These are phyloP conservation scores for Henckelia pumila DNA, from an alignment of 257 asterid genomes.

Conservation along the genomic window DNA sequence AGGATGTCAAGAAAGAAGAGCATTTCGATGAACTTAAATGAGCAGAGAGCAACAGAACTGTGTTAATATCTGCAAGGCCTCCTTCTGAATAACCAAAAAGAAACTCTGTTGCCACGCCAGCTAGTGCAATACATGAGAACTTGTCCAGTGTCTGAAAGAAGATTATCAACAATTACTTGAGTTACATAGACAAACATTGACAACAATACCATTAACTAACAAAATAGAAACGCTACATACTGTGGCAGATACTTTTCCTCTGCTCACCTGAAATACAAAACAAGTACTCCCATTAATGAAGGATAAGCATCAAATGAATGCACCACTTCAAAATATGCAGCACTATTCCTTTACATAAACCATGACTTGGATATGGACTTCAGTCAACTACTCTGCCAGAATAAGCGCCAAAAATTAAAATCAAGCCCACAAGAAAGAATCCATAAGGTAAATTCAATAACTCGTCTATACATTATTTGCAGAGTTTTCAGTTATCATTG, in stretches of 20 bases:
- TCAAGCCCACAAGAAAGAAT: too few relatives aligned
- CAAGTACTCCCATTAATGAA: background rate
- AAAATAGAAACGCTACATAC: conserved; percentile 36
- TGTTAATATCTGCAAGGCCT: conserved; percentile 79
- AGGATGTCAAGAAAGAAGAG: background rate
- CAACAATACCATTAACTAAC: background rate
- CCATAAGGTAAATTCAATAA: background rate
- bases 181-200: background rate
- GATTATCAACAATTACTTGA: conserved; percentile 16
- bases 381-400: too few relatives aligned
- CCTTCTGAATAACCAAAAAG: conserved; percentile 88
- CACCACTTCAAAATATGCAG: background rate
- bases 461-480: background rate
- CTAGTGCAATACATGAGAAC: conserved; percentile 89
- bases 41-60: conserved; percentile 37
- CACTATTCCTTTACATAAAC: background rate
- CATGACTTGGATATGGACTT: background rate
- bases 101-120: conserved; percentile 94
- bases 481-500: background rate
- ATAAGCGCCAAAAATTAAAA: too few relatives aligned
- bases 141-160: conserved; percentile 70
- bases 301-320: background rate
- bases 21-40: background rate
- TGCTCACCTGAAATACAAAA: conserved; percentile 58
- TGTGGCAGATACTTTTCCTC: conserved; percentile 78